Conservation (phyloP, 768 basidiomycete genomes). For the Amanita jacksonii region DNA sequence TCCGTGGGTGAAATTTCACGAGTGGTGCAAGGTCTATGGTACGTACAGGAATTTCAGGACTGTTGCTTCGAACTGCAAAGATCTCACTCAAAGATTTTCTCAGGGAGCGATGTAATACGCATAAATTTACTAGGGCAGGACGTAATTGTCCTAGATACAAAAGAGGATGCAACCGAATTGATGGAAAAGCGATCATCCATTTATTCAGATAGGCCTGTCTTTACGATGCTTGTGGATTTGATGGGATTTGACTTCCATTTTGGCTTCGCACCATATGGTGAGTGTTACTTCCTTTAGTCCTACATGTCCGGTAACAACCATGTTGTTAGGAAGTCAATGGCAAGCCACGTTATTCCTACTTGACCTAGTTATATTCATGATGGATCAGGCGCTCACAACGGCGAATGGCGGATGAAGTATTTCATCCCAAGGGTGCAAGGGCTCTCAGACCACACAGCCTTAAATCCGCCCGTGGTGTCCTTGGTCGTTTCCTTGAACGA, state of each 20-base stretch:
- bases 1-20: too few relatives aligned
- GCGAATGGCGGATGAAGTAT: constrained; percentile 16
- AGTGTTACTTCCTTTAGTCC: constrained; percentile 7
- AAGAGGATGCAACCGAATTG: constrained; percentile 13
- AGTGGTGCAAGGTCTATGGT: too few relatives aligned
- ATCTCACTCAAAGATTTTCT: too few relatives aligned
- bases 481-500: constrained; percentile 22
- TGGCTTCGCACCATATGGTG: constrained; percentile 20
- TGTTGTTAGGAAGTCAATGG: not conserved
- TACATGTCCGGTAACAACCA: too few relatives aligned
- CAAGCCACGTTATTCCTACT: not conserved
- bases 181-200: constrained; percentile 13
- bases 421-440: constrained; percentile 9
- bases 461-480: constrained; percentile 20
- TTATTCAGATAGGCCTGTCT: constrained; percentile 10
- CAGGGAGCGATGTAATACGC: not conserved
- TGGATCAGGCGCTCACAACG: constrained; percentile 20
- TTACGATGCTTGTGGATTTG: not conserved
- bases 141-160: constrained; percentile 12
- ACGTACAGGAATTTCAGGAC: too few relatives aligned
- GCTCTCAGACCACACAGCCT: constrained; percentile 20
- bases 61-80: too few relatives aligned
- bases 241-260: constrained; percentile 14
- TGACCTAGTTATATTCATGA: constrained; percentile 3
- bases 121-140: not conserved